Evolutionary conservation across 2,329 filamentous ascomycete genomes (phyloP).

Genomic region (Colletotrichum lupini): DNA sequence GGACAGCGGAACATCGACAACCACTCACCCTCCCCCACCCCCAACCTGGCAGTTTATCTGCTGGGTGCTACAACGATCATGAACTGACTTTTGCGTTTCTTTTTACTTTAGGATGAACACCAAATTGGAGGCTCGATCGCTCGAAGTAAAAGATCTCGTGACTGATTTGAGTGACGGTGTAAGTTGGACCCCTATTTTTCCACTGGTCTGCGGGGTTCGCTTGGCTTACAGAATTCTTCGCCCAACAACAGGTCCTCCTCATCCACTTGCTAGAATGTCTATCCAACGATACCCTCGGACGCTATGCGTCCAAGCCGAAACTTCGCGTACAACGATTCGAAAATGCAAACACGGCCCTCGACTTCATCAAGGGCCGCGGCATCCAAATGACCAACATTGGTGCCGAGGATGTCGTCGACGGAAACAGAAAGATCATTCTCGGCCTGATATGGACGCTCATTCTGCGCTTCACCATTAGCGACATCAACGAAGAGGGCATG

Average conservation of each 20-base stretch:
- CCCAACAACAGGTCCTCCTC: constrained; percentile 77
- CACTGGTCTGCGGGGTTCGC: constrained; percentile 10
- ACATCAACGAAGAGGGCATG: constrained; percentile 98
- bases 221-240: constrained; percentile 35
- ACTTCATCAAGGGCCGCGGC: constrained; percentile 89
- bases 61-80: background rate
- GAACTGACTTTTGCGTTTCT: constrained; percentile 30
- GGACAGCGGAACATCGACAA: background rate
- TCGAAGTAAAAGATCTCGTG: constrained; percentile 89
- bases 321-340: constrained; percentile 97
- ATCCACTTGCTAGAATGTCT: constrained; percentile 98
- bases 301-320: constrained; percentile 96
- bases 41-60: background rate
- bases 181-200: constrained; percentile 53
- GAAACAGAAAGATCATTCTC: constrained; percentile 96
- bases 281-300: constrained; percentile 91
- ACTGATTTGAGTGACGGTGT: constrained; percentile 93
- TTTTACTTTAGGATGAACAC: constrained; percentile 82
- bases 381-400: constrained; percentile 99
- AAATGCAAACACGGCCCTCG: constrained; percentile 94
- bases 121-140: constrained; percentile 82
- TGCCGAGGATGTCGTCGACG: constrained; percentile 97
- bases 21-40: constrained; percentile 2
- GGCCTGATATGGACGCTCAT: constrained; percentile 99
- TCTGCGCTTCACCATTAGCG: constrained; percentile 96